phyloP scores from a whole-genome alignment of 2,329 filamentous ascomycete species.

The Sordariomycetes sp. region DNA sequence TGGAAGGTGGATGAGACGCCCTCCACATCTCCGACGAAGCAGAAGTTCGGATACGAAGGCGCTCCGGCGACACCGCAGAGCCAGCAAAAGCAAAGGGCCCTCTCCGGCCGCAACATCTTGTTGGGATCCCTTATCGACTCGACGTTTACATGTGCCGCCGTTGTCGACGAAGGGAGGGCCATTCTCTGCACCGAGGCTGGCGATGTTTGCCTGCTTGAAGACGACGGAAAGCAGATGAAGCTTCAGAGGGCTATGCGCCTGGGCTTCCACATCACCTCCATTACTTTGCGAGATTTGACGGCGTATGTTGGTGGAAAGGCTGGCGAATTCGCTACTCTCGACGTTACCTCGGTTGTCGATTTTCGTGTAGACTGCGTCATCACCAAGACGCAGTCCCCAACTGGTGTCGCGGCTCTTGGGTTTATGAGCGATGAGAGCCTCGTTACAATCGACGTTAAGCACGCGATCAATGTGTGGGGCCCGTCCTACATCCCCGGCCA shows the following conservation, averaged over 20 bases:
- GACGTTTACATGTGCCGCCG: constrained; percentile 69
- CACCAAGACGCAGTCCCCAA: constrained; percentile 23
- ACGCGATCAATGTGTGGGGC: constrained; percentile 61
- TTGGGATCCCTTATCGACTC: constrained; percentile 73
- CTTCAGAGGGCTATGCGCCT: constrained; percentile 56
- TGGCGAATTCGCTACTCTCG: constrained; percentile 44
- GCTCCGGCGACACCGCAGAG: not conserved
- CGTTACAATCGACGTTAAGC: constrained; percentile 65
- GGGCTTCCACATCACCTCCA: constrained; percentile 58
- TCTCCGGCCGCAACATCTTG: constrained; percentile 80
- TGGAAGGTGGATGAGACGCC: constrained; percentile 71
- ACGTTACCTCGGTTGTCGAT: constrained; percentile 36
- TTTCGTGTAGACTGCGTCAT: constrained; percentile 26
- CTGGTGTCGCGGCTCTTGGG: constrained; percentile 55
- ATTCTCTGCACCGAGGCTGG: constrained; percentile 82
- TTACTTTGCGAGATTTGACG: constrained; percentile 46
- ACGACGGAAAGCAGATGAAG: constrained; percentile 60
- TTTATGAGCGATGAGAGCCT: constrained; percentile 55
- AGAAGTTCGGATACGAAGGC: constrained; percentile 38
- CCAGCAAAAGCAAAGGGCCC: constrained; percentile 45
- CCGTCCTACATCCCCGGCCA: constrained; percentile 30
- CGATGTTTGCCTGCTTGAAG: constrained; percentile 80
- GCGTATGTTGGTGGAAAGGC: constrained; percentile 61
- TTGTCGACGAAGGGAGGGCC: constrained; percentile 62
- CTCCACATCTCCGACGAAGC: constrained; percentile 52